Conservation (phyloP, 1,284 basidiomycete genomes). For the Gymnopus androsaceus region DNA sequence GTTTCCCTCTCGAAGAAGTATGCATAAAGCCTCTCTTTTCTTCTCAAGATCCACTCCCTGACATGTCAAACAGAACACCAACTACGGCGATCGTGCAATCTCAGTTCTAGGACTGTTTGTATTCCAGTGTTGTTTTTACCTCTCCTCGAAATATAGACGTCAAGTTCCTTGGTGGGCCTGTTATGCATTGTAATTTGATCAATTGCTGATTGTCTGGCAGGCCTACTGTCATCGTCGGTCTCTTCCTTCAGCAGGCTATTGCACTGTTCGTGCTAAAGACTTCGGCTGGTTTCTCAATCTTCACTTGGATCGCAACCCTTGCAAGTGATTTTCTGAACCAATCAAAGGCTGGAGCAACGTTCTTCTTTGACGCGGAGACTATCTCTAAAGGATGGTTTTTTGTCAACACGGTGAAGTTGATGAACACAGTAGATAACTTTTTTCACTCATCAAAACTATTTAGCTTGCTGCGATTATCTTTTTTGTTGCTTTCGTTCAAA, state of each 20-base stretch:
- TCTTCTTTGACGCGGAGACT: conserved; percentile 75
- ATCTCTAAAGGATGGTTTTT: conserved; percentile 77
- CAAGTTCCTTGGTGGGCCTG: conserved; percentile 65
- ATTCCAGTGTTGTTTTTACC: conserved; percentile 75
- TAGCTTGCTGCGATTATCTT: conserved; percentile 79
- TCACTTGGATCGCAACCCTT: conserved; percentile 78
- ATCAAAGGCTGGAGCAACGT: conserved; percentile 64
- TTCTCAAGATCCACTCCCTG: background rate
- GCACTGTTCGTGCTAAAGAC: conserved; percentile 87
- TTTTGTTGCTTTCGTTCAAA: conserved; percentile 86
- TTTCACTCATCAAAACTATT: conserved; percentile 3
- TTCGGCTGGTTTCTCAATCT: conserved; percentile 76
- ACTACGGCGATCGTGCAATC: conserved; percentile 77
- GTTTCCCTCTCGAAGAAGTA: conserved; percentile 65
- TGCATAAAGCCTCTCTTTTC: conserved; percentile 24
- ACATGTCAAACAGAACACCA: conserved; percentile 49
- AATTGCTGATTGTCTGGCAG: conserved; percentile 33
- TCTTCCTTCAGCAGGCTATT: conserved; percentile 80
- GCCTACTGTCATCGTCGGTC: conserved; percentile 82
- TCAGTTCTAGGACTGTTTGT: conserved; percentile 78
- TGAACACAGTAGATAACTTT: conserved; percentile 28
- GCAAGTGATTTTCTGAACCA: conserved; percentile 73
- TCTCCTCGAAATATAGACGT: conserved; percentile 59
- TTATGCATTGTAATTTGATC: background rate
- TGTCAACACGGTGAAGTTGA: conserved; percentile 76